Conservation (phyloP, 1,284 basidiomycete species). For the Ceratobasidium sp. region DNA sequence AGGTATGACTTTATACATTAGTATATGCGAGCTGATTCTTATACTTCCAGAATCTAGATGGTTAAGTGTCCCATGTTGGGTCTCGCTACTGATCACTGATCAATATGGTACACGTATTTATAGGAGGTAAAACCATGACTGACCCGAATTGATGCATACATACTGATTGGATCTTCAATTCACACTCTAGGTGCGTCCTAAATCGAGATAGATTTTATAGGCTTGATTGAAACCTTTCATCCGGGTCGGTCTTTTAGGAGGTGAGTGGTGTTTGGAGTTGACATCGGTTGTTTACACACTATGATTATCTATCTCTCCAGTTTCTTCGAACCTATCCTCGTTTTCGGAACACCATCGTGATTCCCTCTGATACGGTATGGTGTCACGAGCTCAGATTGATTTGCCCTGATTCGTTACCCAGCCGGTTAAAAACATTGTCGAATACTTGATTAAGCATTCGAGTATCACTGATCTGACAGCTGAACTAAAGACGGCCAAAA, state of each 20-base stretch:
- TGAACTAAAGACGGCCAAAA: neutral
- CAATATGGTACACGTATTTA: too few relatives aligned
- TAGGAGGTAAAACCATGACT: too few relatives aligned
- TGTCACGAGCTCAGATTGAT: neutral
- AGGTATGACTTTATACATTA: too few relatives aligned
- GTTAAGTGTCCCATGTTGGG: too few relatives aligned
- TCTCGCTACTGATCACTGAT: too few relatives aligned
- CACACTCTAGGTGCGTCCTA: too few relatives aligned
- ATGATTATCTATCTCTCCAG: neutral
- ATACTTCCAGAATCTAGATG: too few relatives aligned
- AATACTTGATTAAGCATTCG: neutral
- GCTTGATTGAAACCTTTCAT: too few relatives aligned
- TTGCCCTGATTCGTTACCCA: neutral
- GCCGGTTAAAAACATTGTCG: neutral
- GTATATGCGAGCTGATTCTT: too few relatives aligned
- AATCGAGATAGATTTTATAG: too few relatives aligned
- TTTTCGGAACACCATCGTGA: neutral
- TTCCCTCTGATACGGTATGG: neutral
- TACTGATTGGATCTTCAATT: too few relatives aligned
- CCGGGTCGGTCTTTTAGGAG: neutral
- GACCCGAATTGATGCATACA: too few relatives aligned
- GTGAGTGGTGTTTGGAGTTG: neutral
- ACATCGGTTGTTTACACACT: neutral
- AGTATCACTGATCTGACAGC: neutral
- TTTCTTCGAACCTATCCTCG: conserved; percentile 1